Evolutionary conservation across 129 eudicot species (phyloP).

Genomic region (Escallonia herrerae): DNA sequence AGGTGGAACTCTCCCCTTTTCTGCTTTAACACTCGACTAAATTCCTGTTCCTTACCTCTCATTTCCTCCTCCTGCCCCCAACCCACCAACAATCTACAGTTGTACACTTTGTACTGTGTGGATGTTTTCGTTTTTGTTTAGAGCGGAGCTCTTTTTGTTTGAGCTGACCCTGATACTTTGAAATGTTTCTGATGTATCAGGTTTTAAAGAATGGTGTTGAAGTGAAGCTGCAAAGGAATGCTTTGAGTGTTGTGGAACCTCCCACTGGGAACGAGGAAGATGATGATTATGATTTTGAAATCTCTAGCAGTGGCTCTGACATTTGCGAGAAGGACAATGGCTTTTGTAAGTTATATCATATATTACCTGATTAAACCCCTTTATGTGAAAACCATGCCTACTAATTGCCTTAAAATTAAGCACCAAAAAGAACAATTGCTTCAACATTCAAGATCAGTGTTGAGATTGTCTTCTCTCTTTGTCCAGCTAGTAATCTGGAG

Average conservation of each 20-base stretch:
- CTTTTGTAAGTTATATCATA: constrained; percentile 46
- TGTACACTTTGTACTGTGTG: too few species aligned
- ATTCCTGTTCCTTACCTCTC: too few species aligned
- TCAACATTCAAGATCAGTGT: neutral
- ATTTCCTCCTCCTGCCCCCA: too few species aligned
- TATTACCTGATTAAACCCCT: neutral
- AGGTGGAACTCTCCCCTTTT: too few species aligned
- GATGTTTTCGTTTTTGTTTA: too few species aligned
- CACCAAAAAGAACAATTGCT: neutral
- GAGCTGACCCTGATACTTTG: too few species aligned
- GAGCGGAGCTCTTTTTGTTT: too few species aligned
- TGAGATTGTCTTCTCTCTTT: constrained; percentile 7
- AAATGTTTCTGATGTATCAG: constrained; percentile 17
- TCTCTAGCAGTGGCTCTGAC: constrained; percentile 76
- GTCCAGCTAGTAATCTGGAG: constrained; percentile 54
- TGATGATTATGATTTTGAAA: constrained; percentile 69
- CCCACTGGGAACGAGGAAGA: constrained; percentile 98
- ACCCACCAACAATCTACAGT: too few species aligned
- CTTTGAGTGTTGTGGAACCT: constrained; percentile 93
- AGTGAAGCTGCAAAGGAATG: constrained; percentile 94
- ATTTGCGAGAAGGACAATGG: constrained; percentile 49
- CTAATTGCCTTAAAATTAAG: neutral
- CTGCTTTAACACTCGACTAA: too few species aligned
- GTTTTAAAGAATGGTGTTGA: constrained; percentile 96
- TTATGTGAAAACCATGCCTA: too few species aligned